A percentile compares a stretch with the other conserved stretches of the same genome.
Evolutionary conservation across 176 grass and related monocot species (phyloP).

Genomic region (Pharus latifolius): DNA sequence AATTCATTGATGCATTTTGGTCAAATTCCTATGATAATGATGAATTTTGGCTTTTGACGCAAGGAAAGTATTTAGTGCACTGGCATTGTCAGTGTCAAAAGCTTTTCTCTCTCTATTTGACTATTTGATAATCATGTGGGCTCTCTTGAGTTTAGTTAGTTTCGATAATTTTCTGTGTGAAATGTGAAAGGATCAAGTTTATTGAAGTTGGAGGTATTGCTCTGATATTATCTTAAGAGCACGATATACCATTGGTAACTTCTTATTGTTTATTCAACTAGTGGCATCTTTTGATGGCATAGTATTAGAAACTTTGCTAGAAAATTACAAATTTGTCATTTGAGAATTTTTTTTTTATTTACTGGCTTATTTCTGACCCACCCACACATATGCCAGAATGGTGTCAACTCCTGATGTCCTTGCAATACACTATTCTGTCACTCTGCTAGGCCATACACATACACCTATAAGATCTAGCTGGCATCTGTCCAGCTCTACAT

Average conservation of each 20-base stretch:
- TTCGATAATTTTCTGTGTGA: neutral
- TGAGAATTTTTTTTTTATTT: neutral
- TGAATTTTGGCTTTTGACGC: too few species aligned
- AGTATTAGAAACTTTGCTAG: neutral
- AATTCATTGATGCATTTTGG: too few species aligned
- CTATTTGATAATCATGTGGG: neutral
- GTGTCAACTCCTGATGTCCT: neutral
- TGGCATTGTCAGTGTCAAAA: too few species aligned
- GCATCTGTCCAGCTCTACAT: too few species aligned
- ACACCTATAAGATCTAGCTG: neutral
- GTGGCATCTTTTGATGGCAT: neutral
- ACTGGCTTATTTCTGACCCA: neutral
- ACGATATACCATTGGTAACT: neutral
- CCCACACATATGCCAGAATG: neutral
- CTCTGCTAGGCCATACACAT: neutral
- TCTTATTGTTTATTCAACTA: neutral
- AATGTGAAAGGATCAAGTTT: neutral
- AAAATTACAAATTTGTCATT: neutral
- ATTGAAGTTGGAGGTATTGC: too few species aligned
- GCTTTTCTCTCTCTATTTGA: neutral
- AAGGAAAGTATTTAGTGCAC: too few species aligned
- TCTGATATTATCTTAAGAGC: neutral
- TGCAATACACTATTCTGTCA: neutral
- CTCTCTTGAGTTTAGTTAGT: neutral
- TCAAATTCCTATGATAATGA: too few species aligned